These are phyloP conservation scores for Rubia tinctorum DNA, from an alignment of 305 asterid species.

Conservation along the genomic window DNA sequence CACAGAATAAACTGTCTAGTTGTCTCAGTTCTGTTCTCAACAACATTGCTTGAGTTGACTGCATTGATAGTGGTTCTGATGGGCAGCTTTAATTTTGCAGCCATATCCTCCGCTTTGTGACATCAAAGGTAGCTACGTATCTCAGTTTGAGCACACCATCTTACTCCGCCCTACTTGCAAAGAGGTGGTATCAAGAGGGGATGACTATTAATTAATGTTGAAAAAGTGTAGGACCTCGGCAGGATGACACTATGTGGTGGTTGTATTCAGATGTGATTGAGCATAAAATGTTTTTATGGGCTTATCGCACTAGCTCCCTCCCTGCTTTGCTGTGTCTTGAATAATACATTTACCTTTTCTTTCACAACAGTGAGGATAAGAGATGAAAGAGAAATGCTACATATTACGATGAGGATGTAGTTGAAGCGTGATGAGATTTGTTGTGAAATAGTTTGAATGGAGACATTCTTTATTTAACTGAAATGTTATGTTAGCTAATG, in stretches of 20 bases:
- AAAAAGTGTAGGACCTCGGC: neutral
- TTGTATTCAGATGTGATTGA: neutral
- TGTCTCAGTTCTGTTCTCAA: neutral
- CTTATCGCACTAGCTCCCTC: neutral
- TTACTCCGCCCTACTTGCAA: constrained; percentile 99
- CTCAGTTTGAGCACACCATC: constrained; percentile 95
- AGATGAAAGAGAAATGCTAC: neutral
- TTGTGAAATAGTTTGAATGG: neutral
- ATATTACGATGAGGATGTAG: neutral
- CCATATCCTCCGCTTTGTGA: constrained; percentile 96
- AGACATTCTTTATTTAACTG: neutral
- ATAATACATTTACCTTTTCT: neutral
- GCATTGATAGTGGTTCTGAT: neutral
- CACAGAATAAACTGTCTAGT: neutral
- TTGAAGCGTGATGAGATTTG: neutral
- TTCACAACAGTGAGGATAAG: neutral
- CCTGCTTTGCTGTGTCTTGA: neutral
- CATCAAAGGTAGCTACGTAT: constrained; percentile 83
- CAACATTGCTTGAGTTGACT: neutral
- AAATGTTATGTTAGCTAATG: neutral
- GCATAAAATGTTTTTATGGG: neutral
- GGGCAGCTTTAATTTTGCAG: constrained; percentile 35
- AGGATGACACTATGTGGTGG: neutral
- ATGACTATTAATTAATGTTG: constrained; percentile 77
- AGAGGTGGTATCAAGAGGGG: constrained; percentile 95